These are phyloP conservation scores for Schoenoplectus tabernaemontani DNA, from an alignment of 202 grass and related monocot genomes.

Conservation along the genomic window DNA sequence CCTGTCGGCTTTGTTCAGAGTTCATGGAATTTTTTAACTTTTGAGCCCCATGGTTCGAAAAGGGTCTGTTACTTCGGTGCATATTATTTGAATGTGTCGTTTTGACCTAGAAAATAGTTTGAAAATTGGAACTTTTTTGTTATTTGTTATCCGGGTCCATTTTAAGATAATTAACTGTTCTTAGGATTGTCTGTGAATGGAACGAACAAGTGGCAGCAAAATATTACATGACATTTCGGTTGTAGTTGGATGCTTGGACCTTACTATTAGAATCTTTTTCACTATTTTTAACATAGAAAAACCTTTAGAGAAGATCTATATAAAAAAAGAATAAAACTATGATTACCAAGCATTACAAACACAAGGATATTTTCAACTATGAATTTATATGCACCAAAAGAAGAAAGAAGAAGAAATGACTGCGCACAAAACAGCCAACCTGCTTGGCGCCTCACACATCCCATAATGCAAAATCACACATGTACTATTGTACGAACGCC, in stretches of 20 bases:
- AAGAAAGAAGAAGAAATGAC: no score
- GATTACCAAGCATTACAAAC: no score
- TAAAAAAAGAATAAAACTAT: no score
- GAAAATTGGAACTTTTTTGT: no score
- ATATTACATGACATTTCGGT: background rate
- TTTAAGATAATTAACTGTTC: background rate
- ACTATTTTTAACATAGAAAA: no score
- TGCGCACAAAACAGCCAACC: no score
- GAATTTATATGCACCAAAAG: no score
- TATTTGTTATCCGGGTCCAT: background rate
- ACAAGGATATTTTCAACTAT: no score
- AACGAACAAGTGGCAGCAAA: background rate
- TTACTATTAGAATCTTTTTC: no score
- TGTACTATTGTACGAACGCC: background rate
- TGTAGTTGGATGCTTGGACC: no score
- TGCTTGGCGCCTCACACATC: background rate
- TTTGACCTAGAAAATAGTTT: background rate
- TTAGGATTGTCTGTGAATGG: background rate
- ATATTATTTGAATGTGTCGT: background rate
- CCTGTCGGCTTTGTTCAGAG: background rate
- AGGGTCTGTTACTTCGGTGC: background rate
- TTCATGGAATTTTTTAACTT: background rate
- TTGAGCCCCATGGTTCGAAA: background rate
- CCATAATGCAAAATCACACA: background rate
- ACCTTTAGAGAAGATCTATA: no score